Evolutionary conservation across 352 stramenopile genomes (phyloP).

Genomic region (Thraustochytrium striatum): DNA sequence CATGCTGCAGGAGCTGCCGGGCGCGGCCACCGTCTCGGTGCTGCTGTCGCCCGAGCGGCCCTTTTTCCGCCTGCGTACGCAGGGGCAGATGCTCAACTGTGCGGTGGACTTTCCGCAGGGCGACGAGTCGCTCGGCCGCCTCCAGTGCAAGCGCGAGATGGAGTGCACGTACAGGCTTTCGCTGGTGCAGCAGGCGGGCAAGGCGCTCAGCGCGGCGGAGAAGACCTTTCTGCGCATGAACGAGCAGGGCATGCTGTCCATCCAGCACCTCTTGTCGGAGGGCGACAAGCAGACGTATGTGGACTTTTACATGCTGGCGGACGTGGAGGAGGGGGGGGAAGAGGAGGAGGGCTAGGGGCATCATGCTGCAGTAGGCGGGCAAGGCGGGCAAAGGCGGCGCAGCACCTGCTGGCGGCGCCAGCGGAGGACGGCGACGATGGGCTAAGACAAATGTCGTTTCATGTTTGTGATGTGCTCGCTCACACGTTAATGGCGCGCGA

Average conservation of each 20-base stretch:
- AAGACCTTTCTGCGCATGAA: slow-evolving; percentile 43
- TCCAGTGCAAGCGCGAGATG: slow-evolving; percentile 18
- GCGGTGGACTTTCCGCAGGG: slow-evolving; percentile 38
- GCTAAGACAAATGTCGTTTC: too few relatives aligned
- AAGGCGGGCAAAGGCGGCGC: too few relatives aligned
- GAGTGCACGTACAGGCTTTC: slow-evolving; percentile 20
- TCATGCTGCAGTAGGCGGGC: not conserved
- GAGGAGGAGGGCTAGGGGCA: not conserved
- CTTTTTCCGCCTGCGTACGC: slow-evolving; percentile 23
- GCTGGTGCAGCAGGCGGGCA: slow-evolving; percentile 8
- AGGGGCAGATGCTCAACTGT: slow-evolving; percentile 34
- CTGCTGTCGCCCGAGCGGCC: slow-evolving; percentile 33
- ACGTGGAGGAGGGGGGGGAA: not conserved
- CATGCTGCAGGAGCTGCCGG: slow-evolving; percentile 5
- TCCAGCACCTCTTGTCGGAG: slow-evolving; percentile 19
- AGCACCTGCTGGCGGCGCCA: too few relatives aligned
- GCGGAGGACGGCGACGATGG: too few relatives aligned
- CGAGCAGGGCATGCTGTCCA: not conserved
- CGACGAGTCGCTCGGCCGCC: slow-evolving; percentile 21
- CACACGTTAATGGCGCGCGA: slow-evolving; percentile 62
- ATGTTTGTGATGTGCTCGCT: not conserved
- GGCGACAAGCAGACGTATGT: slow-evolving; percentile 29
- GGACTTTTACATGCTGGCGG: slow-evolving; percentile 38
- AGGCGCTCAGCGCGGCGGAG: not conserved
- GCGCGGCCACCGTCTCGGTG: slow-evolving; percentile 16